Percentiles rank a stretch among this genome's conserved stretches.
phyloP scores from a whole-genome alignment of 176 grass and related monocot species.

The Puccinellia tenuiflora region DNA sequence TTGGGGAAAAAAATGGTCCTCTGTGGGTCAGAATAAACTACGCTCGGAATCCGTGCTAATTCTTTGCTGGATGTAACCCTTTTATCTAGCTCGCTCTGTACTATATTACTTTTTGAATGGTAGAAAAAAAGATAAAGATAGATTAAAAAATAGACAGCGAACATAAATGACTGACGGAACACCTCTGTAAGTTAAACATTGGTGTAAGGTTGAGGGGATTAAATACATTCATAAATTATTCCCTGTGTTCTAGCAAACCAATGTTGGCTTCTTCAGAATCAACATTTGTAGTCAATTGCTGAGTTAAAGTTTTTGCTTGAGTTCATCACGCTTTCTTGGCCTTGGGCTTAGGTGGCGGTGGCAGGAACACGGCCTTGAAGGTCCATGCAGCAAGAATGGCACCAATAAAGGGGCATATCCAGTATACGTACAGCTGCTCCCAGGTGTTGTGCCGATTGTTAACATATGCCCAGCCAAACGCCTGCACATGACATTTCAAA shows the following conservation, averaged over 20 bases:
- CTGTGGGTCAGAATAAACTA: not conserved
- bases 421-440: conserved; percentile 99
- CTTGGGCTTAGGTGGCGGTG: conserved; percentile 38
- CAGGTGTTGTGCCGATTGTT: conserved; percentile 80
- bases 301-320: not conserved
- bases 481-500: conserved; percentile 35
- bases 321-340: conserved; percentile 61
- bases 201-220: not conserved
- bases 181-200: not conserved
- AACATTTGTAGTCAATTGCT: not conserved
- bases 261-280: not conserved
- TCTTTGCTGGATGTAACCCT: not conserved
- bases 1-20: not conserved
- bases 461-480: conserved; percentile 96
- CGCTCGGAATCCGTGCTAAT: not conserved
- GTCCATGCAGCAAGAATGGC: conserved; percentile 71
- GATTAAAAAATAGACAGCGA: not conserved
- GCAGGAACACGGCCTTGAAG: conserved; percentile 55
- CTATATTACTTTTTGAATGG: not conserved
- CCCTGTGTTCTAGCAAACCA: not conserved
- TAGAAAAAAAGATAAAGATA: not conserved
- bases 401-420: conserved; percentile 94
- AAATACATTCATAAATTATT: conserved; percentile 22
- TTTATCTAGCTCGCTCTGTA: not conserved
- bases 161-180: not conserved